These are phyloP conservation scores for Pichia occidentalis DNA, from an alignment of 805 yeast genomes.

Conservation along the genomic window DNA sequence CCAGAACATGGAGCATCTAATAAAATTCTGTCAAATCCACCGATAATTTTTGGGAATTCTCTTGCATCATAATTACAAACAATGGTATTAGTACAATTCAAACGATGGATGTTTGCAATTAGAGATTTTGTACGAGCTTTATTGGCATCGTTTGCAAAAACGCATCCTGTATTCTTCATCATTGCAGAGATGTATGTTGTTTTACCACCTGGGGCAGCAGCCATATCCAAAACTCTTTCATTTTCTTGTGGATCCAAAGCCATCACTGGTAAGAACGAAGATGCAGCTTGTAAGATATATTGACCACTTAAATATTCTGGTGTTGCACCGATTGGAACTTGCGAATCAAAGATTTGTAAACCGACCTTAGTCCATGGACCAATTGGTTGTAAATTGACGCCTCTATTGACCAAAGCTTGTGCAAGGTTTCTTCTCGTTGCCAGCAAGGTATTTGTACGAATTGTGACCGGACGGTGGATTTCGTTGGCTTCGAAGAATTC, in stretches of 20 bases:
- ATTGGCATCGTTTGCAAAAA: slow-evolving; percentile 95
- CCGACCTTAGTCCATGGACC: slow-evolving; percentile 99
- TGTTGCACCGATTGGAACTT: slow-evolving; percentile 99
- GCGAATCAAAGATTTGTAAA: slow-evolving; percentile 93
- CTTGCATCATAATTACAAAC: slow-evolving; percentile 98
- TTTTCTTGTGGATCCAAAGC: slow-evolving; percentile 96
- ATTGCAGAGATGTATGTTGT: slow-evolving; percentile 90
- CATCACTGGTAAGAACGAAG: slow-evolving; percentile 95
- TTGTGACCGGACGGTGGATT: slow-evolving; percentile 91
- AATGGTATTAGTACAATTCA: slow-evolving; percentile 93
- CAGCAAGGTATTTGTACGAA: slow-evolving; percentile 93
- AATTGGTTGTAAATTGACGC: slow-evolving; percentile 94
- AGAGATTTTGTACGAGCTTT: slow-evolving; percentile 93
- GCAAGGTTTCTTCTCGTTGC: slow-evolving; percentile 95
- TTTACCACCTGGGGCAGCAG: slow-evolving; percentile 99
- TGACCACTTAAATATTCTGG: slow-evolving; percentile 98
- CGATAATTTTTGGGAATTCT: slow-evolving; percentile 96
- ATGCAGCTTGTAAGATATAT: slow-evolving; percentile 96
- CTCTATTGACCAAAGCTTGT: slow-evolving; percentile 89
- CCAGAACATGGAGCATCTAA: slow-evolving; percentile 99
- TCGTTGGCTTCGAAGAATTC: slow-evolving; percentile 99
- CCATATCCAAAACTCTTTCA: slow-evolving; percentile 96
- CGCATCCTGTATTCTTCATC: slow-evolving; percentile 97
- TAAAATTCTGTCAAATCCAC: slow-evolving; percentile 93
- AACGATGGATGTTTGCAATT: slow-evolving; percentile 94